Conservation (phyloP, 495 filamentous ascomycete genomes). For the Penicillium samsonianum region DNA sequence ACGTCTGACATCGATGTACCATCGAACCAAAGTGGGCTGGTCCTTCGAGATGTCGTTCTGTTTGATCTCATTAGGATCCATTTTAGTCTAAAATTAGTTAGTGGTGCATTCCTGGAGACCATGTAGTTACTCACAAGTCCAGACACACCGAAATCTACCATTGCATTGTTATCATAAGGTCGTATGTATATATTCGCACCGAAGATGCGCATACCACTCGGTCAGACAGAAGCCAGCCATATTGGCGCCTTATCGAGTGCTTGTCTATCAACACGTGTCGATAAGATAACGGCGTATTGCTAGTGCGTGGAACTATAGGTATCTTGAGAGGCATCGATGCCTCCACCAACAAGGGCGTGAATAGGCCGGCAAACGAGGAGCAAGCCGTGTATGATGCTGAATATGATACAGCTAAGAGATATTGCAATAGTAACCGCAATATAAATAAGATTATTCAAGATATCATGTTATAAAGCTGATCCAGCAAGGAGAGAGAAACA, state of each 20-base stretch:
- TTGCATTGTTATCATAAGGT: background rate
- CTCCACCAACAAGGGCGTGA: no score
- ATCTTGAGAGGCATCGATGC: no score
- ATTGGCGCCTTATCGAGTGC: constrained; percentile 9
- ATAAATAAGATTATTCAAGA: no score
- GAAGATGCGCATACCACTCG: background rate
- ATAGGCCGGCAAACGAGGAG: no score
- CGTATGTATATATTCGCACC: background rate
- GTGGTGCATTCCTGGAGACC: background rate
- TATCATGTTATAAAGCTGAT: no score
- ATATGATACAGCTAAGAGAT: no score
- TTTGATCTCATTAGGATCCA: constrained; percentile 20
- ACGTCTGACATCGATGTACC: constrained; percentile 49
- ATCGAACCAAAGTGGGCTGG: constrained; percentile 33
- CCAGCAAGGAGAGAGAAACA: no score
- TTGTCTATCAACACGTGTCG: constrained; percentile 5
- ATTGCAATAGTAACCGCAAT: no score
- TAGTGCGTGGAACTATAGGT: background rate
- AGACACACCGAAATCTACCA: background rate
- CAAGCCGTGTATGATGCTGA: no score
- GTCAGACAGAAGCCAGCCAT: background rate
- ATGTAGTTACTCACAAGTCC: background rate
- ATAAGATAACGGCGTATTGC: background rate
- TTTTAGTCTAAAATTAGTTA: background rate
- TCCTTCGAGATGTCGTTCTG: constrained; percentile 12